Evolutionary conservation across 169 alveolate genomes (phyloP).

Genomic region (Miamiensis avidus): DNA sequence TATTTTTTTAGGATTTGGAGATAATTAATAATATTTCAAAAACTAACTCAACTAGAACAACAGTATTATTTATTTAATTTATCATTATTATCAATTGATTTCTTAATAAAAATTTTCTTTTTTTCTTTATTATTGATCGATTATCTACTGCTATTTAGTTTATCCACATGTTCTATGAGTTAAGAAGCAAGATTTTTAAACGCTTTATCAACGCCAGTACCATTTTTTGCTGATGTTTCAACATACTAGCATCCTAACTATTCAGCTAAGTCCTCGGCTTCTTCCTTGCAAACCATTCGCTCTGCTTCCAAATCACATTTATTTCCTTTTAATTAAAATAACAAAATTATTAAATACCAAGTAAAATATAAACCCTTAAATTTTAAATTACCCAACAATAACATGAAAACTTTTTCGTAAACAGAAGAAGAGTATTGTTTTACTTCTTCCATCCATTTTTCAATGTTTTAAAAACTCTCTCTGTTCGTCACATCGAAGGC

Average conservation of each 20-base stretch:
- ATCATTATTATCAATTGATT: too few relatives aligned
- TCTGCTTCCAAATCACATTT: slow-evolving; percentile 39
- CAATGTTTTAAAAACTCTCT: slow-evolving; percentile 24
- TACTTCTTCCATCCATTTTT: slow-evolving; percentile 36
- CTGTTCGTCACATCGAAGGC: slow-evolving; percentile 45
- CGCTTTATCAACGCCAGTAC: slow-evolving; percentile 23
- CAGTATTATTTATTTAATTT: too few relatives aligned
- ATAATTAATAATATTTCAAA: too few relatives aligned
- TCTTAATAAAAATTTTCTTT: too few relatives aligned
- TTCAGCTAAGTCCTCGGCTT: slow-evolving; percentile 25
- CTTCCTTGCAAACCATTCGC: slow-evolving; percentile 30
- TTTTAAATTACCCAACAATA: too few relatives aligned
- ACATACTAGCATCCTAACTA: slow-evolving; percentile 18
- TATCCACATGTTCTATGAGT: too few relatives aligned
- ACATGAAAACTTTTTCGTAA: neutral
- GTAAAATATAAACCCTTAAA: too few relatives aligned
- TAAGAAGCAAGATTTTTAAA: too few relatives aligned
- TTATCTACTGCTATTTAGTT: too few relatives aligned
- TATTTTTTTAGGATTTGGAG: too few relatives aligned
- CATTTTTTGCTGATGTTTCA: slow-evolving; percentile 50
- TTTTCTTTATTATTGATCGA: too few relatives aligned
- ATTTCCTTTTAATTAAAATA: slow-evolving; percentile 44
- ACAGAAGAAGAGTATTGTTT: neutral
- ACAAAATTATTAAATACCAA: neutral
- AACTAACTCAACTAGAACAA: too few relatives aligned